phyloP scores from a whole-genome alignment of 2,329 filamentous ascomycete species.

The Talaromyces sp. region DNA sequence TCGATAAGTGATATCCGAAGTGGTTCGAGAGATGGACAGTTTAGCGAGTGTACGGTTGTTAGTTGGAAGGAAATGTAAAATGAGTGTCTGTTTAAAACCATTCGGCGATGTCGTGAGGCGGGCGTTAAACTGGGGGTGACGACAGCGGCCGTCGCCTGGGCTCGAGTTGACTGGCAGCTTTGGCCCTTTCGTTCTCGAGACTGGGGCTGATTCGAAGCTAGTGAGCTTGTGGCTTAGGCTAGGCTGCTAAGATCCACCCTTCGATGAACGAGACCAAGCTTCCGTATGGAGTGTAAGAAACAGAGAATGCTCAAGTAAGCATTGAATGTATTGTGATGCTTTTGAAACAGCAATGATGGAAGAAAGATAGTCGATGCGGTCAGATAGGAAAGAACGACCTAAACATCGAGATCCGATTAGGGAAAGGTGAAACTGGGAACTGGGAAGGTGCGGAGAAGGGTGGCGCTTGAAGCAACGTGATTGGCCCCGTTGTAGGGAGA shows the following conservation, averaged over 20 bases:
- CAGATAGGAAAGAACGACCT: neutral
- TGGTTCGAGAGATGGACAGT: neutral
- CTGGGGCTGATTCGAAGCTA: conserved; percentile 1
- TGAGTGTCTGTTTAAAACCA: neutral
- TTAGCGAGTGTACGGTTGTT: neutral
- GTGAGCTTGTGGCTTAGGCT: conserved; percentile 2
- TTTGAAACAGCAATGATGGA: neutral
- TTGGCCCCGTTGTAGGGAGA: neutral
- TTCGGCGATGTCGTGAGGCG: neutral
- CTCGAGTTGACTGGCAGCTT: neutral
- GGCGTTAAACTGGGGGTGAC: neutral
- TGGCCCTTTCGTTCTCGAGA: neutral
- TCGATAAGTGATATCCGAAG: neutral
- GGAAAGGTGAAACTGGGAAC: neutral
- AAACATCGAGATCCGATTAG: neutral
- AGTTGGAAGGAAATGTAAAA: neutral
- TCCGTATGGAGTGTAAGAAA: neutral
- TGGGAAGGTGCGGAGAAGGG: neutral
- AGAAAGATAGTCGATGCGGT: neutral
- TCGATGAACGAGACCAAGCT: neutral
- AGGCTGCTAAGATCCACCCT: neutral
- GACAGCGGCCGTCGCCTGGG: neutral
- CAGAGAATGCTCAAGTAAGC: neutral
- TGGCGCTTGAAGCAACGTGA: neutral
- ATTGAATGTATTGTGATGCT: neutral